Evolutionary conservation across 1,284 basidiomycete species (phyloP).

Genomic region (Meripilus lineatus): DNA sequence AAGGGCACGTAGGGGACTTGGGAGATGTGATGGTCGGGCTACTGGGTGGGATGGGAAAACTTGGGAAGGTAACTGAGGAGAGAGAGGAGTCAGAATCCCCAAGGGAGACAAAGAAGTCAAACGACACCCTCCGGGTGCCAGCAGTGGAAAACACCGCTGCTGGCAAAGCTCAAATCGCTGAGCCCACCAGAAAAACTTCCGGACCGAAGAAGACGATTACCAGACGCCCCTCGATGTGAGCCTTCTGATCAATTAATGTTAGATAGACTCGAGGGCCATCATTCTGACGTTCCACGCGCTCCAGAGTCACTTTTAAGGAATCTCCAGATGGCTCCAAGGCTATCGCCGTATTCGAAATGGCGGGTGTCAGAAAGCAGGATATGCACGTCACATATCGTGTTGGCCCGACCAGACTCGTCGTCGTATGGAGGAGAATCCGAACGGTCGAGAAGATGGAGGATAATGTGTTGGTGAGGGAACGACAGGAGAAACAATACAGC

Average conservation of each 20-base stretch:
- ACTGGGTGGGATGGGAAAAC: constrained; percentile 20
- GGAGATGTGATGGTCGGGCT: not conserved
- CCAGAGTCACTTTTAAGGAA: constrained; percentile 60
- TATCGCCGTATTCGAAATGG: constrained; percentile 54
- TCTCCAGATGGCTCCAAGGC: constrained; percentile 49
- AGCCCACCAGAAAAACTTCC: too few species aligned
- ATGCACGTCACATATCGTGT: constrained; percentile 67
- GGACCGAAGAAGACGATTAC: too few species aligned
- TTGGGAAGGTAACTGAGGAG: constrained; percentile 17
- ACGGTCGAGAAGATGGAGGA: constrained; percentile 56
- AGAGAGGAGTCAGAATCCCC: not conserved
- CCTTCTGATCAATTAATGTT: not conserved
- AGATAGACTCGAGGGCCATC: not conserved
- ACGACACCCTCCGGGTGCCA: too few species aligned
- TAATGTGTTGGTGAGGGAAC: constrained; percentile 54
- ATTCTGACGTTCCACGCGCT: constrained; percentile 11
- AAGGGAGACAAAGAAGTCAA: not conserved
- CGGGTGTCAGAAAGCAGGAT: constrained; percentile 62
- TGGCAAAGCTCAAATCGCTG: too few species aligned
- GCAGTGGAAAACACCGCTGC: too few species aligned
- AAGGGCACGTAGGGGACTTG: constrained; percentile 17
- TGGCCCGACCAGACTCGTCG: constrained; percentile 50
- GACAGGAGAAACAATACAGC: constrained; percentile 47
- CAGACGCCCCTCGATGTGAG: too few species aligned
- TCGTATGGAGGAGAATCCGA: constrained; percentile 61